Evolutionary conservation across 2,329 filamentous ascomycete species (phyloP).

Genomic region (Hypoxylon sp.): DNA sequence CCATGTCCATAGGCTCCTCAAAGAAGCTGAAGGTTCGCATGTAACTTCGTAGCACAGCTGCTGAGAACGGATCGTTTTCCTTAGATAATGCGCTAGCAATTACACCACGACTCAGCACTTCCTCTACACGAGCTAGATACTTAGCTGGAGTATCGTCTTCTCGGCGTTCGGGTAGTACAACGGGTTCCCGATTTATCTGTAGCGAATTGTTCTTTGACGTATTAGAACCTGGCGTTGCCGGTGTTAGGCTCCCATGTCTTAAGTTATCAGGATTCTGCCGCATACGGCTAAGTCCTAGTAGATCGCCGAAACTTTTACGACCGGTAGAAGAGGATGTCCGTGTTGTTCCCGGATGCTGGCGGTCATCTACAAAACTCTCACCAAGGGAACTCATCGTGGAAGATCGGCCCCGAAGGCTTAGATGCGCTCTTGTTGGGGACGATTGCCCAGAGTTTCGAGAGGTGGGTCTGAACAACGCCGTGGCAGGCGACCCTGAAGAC

Average conservation of each 20-base stretch:
- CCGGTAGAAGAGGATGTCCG: conserved; percentile 91
- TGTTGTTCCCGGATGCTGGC: conserved; percentile 75
- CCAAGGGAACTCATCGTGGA: conserved; percentile 90
- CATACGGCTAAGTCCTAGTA: conserved; percentile 83
- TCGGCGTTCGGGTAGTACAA: conserved; percentile 81
- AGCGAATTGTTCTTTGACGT: conserved; percentile 88
- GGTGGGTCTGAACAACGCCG: conserved; percentile 65
- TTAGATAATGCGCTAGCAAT: conserved; percentile 91
- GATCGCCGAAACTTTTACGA: conserved; percentile 91
- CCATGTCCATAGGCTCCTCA: conserved; percentile 98
- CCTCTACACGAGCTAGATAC: conserved; percentile 88
- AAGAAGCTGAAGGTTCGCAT: conserved; percentile 97
- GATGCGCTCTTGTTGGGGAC: conserved; percentile 72
- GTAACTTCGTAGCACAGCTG: conserved; percentile 89
- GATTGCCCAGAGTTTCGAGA: conserved; percentile 75
- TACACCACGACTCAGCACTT: conserved; percentile 81
- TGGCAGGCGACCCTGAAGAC: conserved; percentile 62
- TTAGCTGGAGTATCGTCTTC: conserved; percentile 92
- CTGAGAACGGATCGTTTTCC: conserved; percentile 85
- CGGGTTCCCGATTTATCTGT: conserved; percentile 79
- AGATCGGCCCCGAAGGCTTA: conserved; percentile 80
- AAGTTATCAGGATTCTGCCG: conserved; percentile 85
- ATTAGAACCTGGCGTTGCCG: conserved; percentile 77
- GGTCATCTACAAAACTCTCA: conserved; percentile 79
- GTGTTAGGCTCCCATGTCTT: conserved; percentile 77